Base-by-base conservation (phyloP, 2,329 filamentous ascomycete genomes). In the Microdochium nivale region DNA sequence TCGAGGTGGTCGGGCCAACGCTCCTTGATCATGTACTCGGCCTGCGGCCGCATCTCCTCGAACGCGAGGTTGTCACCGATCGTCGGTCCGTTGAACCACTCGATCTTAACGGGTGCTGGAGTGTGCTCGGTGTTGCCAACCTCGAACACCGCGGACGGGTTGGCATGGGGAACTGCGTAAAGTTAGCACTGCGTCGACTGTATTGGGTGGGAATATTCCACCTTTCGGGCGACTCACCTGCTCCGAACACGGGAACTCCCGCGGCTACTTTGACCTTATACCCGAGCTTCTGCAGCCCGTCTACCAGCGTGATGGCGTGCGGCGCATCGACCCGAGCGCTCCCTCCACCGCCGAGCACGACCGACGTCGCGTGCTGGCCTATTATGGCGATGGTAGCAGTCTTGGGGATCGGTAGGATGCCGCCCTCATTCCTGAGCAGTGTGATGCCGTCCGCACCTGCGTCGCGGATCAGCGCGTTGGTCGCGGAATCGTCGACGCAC, bases 391-490 rank as follows among this genome's bases (percentile, higher is more conserved):
- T 80, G 69, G 71, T 30, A 19, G 33, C 33, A 14, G 33, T 37
- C 59, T 81, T 84, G 30, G 77, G 76, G 3, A 86, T 65, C 1
- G 87, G 87, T 1, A 91, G 70, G 0, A 84, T 64, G 14, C 71
- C 71, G 37, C 77, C 76, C 13, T 88, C 77, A 57, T 91, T 91
- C 69, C 90, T 89, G 48, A 90, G 70, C 14, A 91, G 72, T 1
- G 90, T 86, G 10, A 88, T 81, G 3, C 82, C 82, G 62, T 89
- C 84, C 3, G 81, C 79, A n/a, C 84, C 85, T 24, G 87, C 75
- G 50, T 77, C 74, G n/a, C 87, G 76, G 21, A 89, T 37, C 33
- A 37, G 33, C 11, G 33, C 76, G 47, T 90, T 70, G 14, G 75
- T 77, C 4, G 83, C 77, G 33, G 81, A 82, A 62, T 86, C 78